Conservation (phyloP, 1,284 basidiomycete species). For the Ustilago cynodontis region DNA sequence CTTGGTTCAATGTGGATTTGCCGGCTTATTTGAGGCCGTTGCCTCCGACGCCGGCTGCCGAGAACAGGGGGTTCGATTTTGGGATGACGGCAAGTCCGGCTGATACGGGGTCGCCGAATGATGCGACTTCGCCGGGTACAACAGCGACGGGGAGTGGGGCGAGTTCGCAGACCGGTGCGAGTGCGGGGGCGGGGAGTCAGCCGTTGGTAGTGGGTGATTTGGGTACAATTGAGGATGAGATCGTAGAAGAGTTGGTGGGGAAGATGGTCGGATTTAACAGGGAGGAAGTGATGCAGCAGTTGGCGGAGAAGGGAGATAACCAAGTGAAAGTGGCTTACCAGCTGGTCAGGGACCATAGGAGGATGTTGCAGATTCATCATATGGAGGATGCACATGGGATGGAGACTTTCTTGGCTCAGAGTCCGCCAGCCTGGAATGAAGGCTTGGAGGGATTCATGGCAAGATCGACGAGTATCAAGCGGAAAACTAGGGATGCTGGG, state of each 20-base stretch:
- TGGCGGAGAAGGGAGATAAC: constrained; percentile 88
- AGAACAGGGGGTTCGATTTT: constrained; percentile 74
- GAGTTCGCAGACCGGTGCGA: constrained; percentile 32
- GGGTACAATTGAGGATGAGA: constrained; percentile 87
- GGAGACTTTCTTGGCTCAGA: constrained; percentile 73
- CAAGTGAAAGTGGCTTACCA: constrained; percentile 97
- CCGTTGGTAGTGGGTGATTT: constrained; percentile 72
- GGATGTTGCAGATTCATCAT: constrained; percentile 79
- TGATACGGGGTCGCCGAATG: constrained; percentile 36
- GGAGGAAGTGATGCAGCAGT: constrained; percentile 86
- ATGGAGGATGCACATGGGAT: constrained; percentile 69
- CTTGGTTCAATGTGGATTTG: constrained; percentile 68
- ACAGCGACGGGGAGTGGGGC: constrained; percentile 23
- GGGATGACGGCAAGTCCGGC: constrained; percentile 47
- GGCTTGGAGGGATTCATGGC: constrained; percentile 68
- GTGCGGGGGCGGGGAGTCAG: constrained; percentile 33
- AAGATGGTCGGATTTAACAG: constrained; percentile 82
- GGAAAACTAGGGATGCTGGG: constrained; percentile 33
- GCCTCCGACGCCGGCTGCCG: constrained; percentile 77
- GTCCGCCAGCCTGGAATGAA: constrained; percentile 73
- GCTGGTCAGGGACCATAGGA: constrained; percentile 87
- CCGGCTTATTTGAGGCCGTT: constrained; percentile 75
- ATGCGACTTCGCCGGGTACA: constrained; percentile 26
- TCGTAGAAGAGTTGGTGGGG: constrained; percentile 83
- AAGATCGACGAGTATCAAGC: constrained; percentile 56